Evolutionary conservation across 169 alveolate genomes (phyloP).

Genomic region (Hepatocystis sp.): DNA sequence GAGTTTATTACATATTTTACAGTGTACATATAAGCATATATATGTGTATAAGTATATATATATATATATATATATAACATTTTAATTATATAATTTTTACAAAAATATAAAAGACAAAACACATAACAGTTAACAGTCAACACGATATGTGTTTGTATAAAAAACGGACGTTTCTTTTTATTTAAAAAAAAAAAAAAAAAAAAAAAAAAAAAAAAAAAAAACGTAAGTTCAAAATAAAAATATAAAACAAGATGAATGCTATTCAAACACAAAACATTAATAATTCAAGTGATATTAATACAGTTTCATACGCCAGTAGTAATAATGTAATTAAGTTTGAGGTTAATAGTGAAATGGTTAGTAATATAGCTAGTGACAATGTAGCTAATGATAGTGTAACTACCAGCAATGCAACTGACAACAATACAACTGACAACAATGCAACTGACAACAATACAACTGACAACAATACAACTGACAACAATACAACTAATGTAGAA

Average conservation of each 20-base stretch:
- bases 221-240: slow-evolving; percentile 2
- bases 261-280: neutral
- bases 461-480: too few species aligned
- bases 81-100: neutral
- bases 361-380: too few species aligned
- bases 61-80: neutral
- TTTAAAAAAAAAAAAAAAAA: neutral
- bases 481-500: too few species aligned
- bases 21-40: slow-evolving; percentile 9
- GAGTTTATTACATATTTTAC: too few species aligned
- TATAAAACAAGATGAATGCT: neutral
- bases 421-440: too few species aligned
- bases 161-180: slow-evolving; percentile 2
- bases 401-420: too few species aligned
- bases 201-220: slow-evolving; percentile 4
- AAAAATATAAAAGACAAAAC: neutral
- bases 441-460: too few species aligned
- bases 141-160: neutral
- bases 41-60: neutral
- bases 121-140: neutral
- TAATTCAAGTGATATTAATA: neutral
- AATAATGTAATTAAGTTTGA: too few species aligned
- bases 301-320: neutral
- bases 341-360: too few species aligned
- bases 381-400: too few species aligned